Evolutionary conservation across 352 stramenopile genomes (phyloP).

Genomic region (Sclerospora graminicola): DNA sequence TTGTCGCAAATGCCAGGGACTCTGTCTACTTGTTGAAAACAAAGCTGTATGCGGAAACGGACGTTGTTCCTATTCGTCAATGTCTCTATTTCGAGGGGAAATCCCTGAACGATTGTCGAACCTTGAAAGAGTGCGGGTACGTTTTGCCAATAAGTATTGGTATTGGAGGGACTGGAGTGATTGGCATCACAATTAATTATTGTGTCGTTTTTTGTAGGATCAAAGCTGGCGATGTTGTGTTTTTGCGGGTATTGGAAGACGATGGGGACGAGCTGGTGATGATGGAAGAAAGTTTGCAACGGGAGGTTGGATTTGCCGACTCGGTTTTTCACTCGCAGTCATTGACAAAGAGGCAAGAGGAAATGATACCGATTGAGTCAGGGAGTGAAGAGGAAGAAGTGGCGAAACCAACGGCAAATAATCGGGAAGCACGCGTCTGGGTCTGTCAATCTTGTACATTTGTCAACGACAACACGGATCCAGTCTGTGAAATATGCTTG

Average conservation of each 20-base stretch:
- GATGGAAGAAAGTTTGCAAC: conserved; percentile 42
- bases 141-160: too few relatives aligned
- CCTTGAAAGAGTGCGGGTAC: conserved; percentile 60
- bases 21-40: conserved; percentile 70
- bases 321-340: conserved; percentile 50
- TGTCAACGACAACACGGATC: conserved; percentile 54
- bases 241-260: conserved; percentile 57
- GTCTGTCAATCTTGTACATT: conserved; percentile 64
- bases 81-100: conserved; percentile 59
- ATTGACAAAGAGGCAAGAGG: background rate
- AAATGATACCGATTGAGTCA: conserved; percentile 4
- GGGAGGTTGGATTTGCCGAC: conserved; percentile 63
- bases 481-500: conserved; percentile 61
- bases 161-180: too few relatives aligned
- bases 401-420: conserved; percentile 7
- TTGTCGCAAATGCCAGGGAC: conserved; percentile 50
- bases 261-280: conserved; percentile 42
- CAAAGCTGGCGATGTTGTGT: conserved; percentile 64
- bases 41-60: conserved; percentile 64
- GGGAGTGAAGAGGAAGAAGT: conserved; percentile 11
- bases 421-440: conserved; percentile 37
- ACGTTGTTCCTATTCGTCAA: conserved; percentile 56
- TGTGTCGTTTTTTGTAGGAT: conserved; percentile 26
- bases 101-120: conserved; percentile 37
- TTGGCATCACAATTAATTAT: conserved; percentile 1